A percentile compares a stretch with the other conserved stretches of the same genome.
Conservation (phyloP, 2,329 filamentous ascomycete genomes). For the Fusarium sp. region DNA sequence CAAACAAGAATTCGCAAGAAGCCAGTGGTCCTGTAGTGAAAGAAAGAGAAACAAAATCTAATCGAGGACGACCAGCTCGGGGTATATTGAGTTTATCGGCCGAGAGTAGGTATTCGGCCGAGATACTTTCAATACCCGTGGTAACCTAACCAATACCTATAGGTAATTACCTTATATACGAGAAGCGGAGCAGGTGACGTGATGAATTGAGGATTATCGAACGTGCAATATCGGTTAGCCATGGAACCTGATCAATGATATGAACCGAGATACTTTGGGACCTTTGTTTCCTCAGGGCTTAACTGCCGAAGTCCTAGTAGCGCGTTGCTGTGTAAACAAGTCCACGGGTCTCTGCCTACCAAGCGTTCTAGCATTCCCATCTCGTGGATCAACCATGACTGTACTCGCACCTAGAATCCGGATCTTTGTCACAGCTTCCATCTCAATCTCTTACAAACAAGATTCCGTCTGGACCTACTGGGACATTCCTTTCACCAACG, state of each 20-base stretch:
- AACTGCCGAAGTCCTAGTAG: background rate
- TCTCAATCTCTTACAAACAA: background rate
- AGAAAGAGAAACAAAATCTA: background rate
- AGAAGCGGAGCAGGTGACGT: background rate
- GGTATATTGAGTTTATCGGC: background rate
- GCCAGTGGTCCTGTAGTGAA: background rate
- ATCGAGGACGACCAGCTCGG: background rate
- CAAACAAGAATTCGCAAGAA: background rate
- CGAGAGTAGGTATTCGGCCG: background rate
- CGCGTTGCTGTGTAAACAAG: constrained; percentile 3
- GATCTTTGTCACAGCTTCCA: background rate
- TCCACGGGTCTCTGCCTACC: background rate
- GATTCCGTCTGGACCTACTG: background rate
- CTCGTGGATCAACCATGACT: background rate
- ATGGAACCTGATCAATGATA: background rate
- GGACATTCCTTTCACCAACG: constrained; percentile 9
- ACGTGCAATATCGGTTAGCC: background rate
- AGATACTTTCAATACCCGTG: background rate
- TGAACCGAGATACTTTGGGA: background rate
- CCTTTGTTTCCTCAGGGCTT: background rate
- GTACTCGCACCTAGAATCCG: background rate
- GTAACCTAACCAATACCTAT: background rate
- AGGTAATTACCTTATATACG: background rate
- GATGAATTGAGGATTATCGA: background rate
- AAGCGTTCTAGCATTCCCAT: background rate